Conservation (phyloP, 23 red algal genomes). For the Gracilaria caudata region DNA sequence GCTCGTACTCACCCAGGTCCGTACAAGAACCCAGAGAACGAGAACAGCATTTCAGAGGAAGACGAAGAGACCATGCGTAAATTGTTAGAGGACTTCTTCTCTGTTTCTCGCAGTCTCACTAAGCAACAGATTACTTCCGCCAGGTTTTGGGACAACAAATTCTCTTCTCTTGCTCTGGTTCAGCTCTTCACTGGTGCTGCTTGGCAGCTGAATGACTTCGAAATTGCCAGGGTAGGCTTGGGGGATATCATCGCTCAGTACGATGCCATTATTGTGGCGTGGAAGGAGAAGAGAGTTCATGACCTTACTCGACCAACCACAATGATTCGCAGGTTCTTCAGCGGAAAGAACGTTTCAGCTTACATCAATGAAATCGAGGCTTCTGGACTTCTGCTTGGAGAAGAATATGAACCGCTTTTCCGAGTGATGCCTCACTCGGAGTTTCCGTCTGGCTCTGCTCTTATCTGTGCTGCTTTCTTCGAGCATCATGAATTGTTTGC, state of each 20-base stretch:
- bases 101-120: constrained; percentile 21
- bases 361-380: neutral
- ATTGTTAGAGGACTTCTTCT: neutral
- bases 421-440: constrained; percentile 35
- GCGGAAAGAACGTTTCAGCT: constrained; percentile 17
- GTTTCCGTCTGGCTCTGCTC: constrained; percentile 36
- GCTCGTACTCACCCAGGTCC: neutral
- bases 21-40: neutral
- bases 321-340: constrained; percentile 18
- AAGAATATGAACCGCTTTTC: constrained; percentile 21
- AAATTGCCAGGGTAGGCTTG: neutral
- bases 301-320: constrained; percentile 24
- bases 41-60: neutral
- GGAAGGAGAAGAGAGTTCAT: constrained; percentile 24
- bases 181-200: neutral
- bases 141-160: constrained; percentile 30
- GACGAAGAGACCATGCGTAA: neutral
- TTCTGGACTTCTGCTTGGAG: neutral
- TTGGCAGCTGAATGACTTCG: neutral
- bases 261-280: constrained; percentile 28
- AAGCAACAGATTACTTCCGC: neutral
- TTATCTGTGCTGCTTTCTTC: constrained; percentile 32
- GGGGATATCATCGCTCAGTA: constrained; percentile 25
- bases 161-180: constrained; percentile 11
- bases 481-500: constrained; percentile 26